Percentiles rank a stretch among this genome's conserved stretches.
Conservation (phyloP, 2,329 filamentous ascomycete genomes). For the Fusarium protoensiforme region DNA sequence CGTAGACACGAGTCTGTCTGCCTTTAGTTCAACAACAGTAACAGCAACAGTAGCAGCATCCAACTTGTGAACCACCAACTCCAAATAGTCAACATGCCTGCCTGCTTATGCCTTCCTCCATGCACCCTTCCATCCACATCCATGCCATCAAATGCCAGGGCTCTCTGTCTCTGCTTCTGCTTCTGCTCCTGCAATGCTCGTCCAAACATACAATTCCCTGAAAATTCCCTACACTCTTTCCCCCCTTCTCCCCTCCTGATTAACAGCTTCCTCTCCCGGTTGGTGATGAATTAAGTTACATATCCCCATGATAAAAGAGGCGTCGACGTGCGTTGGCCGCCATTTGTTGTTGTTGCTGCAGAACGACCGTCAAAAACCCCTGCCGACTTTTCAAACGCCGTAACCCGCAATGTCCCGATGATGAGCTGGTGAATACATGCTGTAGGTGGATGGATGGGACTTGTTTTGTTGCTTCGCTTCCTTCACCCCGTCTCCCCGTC, state of each 20-base stretch:
- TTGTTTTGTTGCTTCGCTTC: constrained; percentile 6
- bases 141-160: neutral
- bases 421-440: constrained; percentile 36
- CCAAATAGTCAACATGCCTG: neutral
- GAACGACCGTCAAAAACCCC: constrained; percentile 27
- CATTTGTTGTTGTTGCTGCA: constrained; percentile 34
- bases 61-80: constrained; percentile 8
- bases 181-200: constrained; percentile 4
- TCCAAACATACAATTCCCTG: constrained; percentile 11
- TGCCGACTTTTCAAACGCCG: constrained; percentile 39
- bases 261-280: constrained; percentile 13
- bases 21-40: constrained; percentile 6
- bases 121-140: constrained; percentile 7
- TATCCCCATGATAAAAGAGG: constrained; percentile 29
- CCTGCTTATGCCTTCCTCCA: neutral
- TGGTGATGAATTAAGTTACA: constrained; percentile 34
- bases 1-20: constrained; percentile 17
- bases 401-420: constrained; percentile 33
- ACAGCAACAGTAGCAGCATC: neutral
- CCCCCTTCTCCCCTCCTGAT: constrained; percentile 2
- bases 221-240: constrained; percentile 4
- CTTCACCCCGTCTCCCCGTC: neutral
- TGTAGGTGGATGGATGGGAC: constrained; percentile 21
- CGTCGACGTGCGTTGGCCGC: constrained; percentile 13
- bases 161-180: neutral